A percentile compares a stretch with the other conserved stretches of the same genome.
Conservation (phyloP, 345 rosid species). For the Linum usitatissimum region DNA sequence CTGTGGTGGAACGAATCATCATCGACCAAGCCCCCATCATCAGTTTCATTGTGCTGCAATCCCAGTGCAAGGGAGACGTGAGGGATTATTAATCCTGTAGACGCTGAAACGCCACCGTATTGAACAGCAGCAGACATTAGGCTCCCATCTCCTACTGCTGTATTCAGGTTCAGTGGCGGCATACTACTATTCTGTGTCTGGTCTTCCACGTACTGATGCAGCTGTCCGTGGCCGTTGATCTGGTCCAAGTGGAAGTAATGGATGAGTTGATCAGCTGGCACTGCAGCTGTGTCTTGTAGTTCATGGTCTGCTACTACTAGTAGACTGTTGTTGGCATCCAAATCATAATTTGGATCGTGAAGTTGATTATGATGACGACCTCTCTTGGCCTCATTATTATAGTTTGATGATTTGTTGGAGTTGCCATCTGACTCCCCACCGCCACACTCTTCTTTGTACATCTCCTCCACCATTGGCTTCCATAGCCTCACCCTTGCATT, state of each 20-base stretch:
- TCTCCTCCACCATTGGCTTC: constrained; percentile 11
- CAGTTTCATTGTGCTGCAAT: constrained; percentile 2
- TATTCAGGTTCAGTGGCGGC: constrained; percentile 6
- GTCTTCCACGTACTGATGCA: constrained; percentile 1
- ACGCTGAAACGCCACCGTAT: neutral
- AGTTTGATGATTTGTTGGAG: constrained; percentile 1
- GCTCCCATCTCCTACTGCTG: neutral
- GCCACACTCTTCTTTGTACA: constrained; percentile 8
- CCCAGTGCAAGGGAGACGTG: constrained; percentile 3
- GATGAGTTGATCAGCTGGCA: neutral
- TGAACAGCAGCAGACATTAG: constrained; percentile 1
- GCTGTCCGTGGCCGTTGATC: neutral
- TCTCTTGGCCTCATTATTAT: neutral
- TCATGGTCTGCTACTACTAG: neutral
- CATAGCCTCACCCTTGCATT: constrained; percentile 7
- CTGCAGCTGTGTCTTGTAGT: neutral
- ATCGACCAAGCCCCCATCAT: too few relatives aligned
- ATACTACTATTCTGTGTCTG: neutral
- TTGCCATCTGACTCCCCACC: neutral
- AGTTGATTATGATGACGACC: neutral
- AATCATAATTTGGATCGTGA: neutral
- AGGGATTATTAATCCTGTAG: neutral
- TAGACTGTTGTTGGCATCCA: too few relatives aligned
- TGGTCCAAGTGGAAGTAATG: neutral
- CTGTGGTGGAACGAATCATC: neutral